These are phyloP conservation scores for Moniliella sp. DNA, from an alignment of 1,284 basidiomycete species.

Conservation along the genomic window DNA sequence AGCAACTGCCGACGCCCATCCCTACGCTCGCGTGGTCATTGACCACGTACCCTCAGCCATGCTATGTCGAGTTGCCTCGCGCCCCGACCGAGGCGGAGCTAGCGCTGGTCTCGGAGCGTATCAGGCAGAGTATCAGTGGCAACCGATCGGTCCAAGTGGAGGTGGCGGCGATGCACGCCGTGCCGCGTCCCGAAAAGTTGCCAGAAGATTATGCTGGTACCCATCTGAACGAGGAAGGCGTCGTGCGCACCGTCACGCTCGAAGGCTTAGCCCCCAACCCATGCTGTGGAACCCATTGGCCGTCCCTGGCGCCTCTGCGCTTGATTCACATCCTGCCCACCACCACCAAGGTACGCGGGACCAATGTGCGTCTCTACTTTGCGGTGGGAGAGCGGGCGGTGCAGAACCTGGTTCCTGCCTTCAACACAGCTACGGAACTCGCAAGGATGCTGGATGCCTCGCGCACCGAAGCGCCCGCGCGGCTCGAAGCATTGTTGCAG, in stretches of 20 bases:
- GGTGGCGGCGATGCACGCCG: not conserved
- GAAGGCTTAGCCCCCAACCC: not conserved
- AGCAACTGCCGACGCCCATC: not conserved
- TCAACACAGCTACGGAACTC: not conserved
- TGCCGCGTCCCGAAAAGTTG: not conserved
- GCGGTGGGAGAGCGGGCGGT: not conserved
- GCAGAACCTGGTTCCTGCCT: not conserved
- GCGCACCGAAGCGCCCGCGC: not conserved
- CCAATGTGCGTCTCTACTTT: not conserved
- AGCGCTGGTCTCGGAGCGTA: not conserved
- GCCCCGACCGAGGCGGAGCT: not conserved
- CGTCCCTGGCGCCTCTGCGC: not conserved
- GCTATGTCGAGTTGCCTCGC: not conserved
- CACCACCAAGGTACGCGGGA: not conserved
- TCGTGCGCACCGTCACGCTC: not conserved
- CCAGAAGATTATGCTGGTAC: not conserved
- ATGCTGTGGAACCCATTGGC: not conserved
- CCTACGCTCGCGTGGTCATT: not conserved
- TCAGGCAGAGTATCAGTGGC: not conserved
- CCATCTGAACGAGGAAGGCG: not conserved
- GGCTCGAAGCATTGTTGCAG: not conserved
- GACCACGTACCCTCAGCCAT: not conserved
- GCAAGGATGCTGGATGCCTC: not conserved
- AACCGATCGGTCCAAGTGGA: not conserved
- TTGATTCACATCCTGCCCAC: not conserved